phyloP scores from a whole-genome alignment of 495 filamentous ascomycete species.

The Penicillium cataractarum region DNA sequence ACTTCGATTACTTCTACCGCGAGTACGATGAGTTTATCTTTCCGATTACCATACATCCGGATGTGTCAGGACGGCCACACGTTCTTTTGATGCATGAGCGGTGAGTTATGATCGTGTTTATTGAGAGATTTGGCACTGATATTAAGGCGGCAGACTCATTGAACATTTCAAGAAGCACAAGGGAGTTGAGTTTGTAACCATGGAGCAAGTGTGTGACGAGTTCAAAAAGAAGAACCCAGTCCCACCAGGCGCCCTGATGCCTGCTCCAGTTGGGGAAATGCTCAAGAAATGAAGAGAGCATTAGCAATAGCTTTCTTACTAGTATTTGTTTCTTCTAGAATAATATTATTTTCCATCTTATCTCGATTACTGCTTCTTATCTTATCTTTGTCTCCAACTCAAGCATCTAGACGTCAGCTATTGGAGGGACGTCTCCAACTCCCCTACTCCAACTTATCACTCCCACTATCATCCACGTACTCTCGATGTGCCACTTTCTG shows the following conservation, averaged over 20 bases:
- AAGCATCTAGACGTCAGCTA: background rate
- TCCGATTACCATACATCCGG: conserved; percentile 69
- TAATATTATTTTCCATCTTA: conserved; percentile 3
- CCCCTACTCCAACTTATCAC: conserved; percentile 5
- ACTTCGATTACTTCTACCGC: conserved; percentile 69
- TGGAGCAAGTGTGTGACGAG: conserved; percentile 66
- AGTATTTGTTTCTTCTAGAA: background rate
- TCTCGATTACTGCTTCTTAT: background rate
- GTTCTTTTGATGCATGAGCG: conserved; percentile 66
- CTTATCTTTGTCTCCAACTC: conserved; percentile 3
- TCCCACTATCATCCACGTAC: background rate
- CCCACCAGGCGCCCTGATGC: conserved; percentile 33
- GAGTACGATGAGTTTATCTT: conserved; percentile 73
- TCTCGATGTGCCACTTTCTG: background rate
- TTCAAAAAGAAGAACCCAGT: conserved; percentile 51
- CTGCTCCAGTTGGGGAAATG: conserved; percentile 25
- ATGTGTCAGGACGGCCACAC: conserved; percentile 67
- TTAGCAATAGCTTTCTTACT: background rate
- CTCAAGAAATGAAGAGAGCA: conserved; percentile 14
- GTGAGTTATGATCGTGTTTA: conserved; percentile 13
- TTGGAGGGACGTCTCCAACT: background rate
- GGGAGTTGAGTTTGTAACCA: conserved; percentile 72
- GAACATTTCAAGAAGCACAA: conserved; percentile 74
- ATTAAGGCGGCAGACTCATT: conserved; percentile 48
- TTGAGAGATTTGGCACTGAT: background rate